phyloP scores from a whole-genome alignment of 108 stramenopile genomes.

The Bacterosira constricta region DNA sequence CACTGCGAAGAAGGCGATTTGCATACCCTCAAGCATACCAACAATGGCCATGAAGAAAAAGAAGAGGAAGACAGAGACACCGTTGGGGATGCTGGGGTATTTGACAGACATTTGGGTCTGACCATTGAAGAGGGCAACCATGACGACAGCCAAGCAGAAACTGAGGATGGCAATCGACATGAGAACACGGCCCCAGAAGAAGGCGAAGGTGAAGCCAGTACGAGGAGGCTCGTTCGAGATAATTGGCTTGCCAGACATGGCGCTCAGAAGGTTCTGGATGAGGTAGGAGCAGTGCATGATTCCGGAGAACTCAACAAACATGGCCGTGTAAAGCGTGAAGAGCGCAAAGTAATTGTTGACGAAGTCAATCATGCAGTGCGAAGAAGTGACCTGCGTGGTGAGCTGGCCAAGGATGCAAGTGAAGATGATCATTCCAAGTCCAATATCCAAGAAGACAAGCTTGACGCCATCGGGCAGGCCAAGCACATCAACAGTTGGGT shows the following conservation, averaged over 20 bases:
- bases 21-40: constrained; percentile 88
- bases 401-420: constrained; percentile 81
- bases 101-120: constrained; percentile 65
- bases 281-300: constrained; percentile 73
- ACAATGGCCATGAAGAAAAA: constrained; percentile 73
- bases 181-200: constrained; percentile 75
- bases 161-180: constrained; percentile 66
- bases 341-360: constrained; percentile 82
- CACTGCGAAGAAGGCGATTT: constrained; percentile 85
- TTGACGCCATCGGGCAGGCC: constrained; percentile 59
- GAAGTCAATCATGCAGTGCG: constrained; percentile 84
- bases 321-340: constrained; percentile 65
- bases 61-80: constrained; percentile 67
- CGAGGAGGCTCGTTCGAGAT: constrained; percentile 70
- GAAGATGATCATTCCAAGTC: constrained; percentile 78
- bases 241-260: constrained; percentile 64
- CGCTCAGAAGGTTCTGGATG: constrained; percentile 53
- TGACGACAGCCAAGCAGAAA: constrained; percentile 70
- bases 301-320: constrained; percentile 63
- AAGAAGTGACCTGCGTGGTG: constrained; percentile 80
- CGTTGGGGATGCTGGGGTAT: constrained; percentile 27
- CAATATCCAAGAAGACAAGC: constrained; percentile 73
- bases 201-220: constrained; percentile 38
- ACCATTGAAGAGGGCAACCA: constrained; percentile 68
- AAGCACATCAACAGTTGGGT: constrained; percentile 55